These are phyloP conservation scores for Ochetophila trinervis DNA, from an alignment of 306 rosid genomes.

Conservation along the genomic window DNA sequence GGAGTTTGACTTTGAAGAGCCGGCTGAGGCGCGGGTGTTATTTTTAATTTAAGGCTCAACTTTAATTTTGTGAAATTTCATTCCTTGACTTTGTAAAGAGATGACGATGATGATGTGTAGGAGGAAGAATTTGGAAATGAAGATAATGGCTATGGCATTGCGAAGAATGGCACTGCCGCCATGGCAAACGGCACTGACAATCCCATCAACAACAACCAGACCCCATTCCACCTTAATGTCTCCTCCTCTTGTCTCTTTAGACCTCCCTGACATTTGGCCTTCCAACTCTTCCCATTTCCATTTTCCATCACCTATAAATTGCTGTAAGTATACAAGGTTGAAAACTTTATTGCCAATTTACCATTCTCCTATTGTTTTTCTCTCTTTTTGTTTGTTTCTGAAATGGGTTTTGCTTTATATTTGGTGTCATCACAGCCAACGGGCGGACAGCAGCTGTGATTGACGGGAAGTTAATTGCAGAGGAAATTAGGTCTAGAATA, in stretches of 20 bases:
- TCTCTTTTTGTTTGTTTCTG: slow-evolving; percentile 11
- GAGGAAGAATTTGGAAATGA: too few relatives aligned
- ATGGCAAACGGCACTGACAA: slow-evolving; percentile 39
- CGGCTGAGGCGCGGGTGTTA: too few relatives aligned
- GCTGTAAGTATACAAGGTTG: slow-evolving; percentile 34
- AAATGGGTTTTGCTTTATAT: slow-evolving; percentile 5
- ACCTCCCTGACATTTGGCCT: slow-evolving; percentile 72
- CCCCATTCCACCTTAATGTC: slow-evolving; percentile 43
- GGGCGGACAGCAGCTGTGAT: slow-evolving; percentile 46
- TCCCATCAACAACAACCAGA: slow-evolving; percentile 24
- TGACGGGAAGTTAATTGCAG: slow-evolving; percentile 67
- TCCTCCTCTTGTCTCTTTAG: slow-evolving; percentile 71
- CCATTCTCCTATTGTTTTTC: background rate
- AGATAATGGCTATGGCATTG: slow-evolving; percentile 19
- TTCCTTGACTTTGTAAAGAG: too few relatives aligned
- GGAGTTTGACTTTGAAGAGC: too few relatives aligned
- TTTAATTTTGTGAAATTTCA: too few relatives aligned
- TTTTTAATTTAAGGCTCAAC: too few relatives aligned
- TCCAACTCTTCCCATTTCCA: slow-evolving; percentile 29
- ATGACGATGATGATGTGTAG: too few relatives aligned
- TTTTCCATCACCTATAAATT: slow-evolving; percentile 26
- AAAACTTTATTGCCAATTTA: too few relatives aligned
- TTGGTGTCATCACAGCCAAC: slow-evolving; percentile 40
- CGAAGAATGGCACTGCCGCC: slow-evolving; percentile 29
- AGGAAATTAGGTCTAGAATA: slow-evolving; percentile 58